Evolutionary conservation across 305 asterid genomes (phyloP).

Genomic region (Petunia hybrid): DNA sequence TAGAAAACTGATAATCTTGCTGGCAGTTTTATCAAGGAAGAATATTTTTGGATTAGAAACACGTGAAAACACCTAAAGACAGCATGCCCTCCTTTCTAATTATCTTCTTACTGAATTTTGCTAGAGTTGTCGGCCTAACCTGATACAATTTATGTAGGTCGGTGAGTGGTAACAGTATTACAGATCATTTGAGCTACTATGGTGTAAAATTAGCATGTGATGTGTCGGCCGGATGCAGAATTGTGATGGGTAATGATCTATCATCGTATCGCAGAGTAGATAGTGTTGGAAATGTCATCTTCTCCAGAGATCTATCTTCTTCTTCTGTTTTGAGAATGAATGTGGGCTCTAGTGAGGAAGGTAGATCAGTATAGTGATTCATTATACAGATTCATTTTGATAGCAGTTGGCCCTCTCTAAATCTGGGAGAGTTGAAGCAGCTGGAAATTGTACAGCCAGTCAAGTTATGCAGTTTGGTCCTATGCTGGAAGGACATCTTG

Average conservation of each 20-base stretch:
- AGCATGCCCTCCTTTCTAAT: neutral
- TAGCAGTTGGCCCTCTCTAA: neutral
- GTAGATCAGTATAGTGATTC: slow-evolving; percentile 40
- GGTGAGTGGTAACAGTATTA: slow-evolving; percentile 83
- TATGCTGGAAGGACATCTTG: neutral
- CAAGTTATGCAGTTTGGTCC: neutral
- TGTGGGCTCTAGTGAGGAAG: slow-evolving; percentile 40
- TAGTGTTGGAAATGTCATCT: slow-evolving; percentile 65
- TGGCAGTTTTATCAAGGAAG: slow-evolving; percentile 3
- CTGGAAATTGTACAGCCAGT: slow-evolving; percentile 15
- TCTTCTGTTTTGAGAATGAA: slow-evolving; percentile 47
- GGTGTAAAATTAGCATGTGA: slow-evolving; percentile 85
- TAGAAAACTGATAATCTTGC: slow-evolving; percentile 10
- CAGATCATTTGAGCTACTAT: slow-evolving; percentile 77
- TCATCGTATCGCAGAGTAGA: slow-evolving; percentile 57
- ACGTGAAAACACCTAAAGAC: neutral
- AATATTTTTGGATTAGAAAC: slow-evolving; percentile 14
- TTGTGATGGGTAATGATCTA: slow-evolving; percentile 61
- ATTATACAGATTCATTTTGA: neutral
- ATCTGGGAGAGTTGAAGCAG: slow-evolving; percentile 21
- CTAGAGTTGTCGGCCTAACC: slow-evolving; percentile 19
- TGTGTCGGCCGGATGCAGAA: slow-evolving; percentile 59
- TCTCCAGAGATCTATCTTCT: slow-evolving; percentile 58
- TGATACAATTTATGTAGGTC: slow-evolving; percentile 59
- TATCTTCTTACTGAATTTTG: neutral